Percentiles rank a stretch among this genome's conserved stretches.
These are phyloP conservation scores for Vicia faba DNA, from an alignment of 306 rosid species.

Conservation along the genomic window DNA sequence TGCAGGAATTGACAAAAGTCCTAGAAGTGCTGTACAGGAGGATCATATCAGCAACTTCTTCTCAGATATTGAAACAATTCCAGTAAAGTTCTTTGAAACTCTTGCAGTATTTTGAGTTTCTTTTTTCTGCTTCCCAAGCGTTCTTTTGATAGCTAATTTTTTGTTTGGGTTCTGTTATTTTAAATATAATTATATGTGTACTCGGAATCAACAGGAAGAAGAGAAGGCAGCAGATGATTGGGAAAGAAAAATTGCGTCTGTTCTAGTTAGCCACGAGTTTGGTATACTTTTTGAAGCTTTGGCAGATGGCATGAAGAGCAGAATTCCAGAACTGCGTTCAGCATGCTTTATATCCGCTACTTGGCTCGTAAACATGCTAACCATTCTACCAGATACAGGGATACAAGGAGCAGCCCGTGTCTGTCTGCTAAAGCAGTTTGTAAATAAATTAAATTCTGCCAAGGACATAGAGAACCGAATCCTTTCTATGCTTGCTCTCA, in stretches of 20 bases:
- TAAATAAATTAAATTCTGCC: conserved; percentile 69
- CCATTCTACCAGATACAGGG: conserved; percentile 85
- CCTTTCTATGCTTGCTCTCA: conserved; percentile 81
- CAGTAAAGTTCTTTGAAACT: conserved; percentile 49
- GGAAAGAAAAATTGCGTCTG: conserved; percentile 87
- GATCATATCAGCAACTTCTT: conserved; percentile 51
- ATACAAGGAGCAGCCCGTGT: conserved; percentile 73
- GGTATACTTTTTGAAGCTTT: conserved; percentile 85
- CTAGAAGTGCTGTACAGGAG: conserved; percentile 46
- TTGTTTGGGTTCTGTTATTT: background rate
- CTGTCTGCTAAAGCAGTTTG: conserved; percentile 69
- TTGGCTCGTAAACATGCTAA: conserved; percentile 83
- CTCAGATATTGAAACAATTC: conserved; percentile 49
- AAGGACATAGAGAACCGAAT: conserved; percentile 67
- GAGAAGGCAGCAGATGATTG: conserved; percentile 72
- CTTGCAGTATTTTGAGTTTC: conserved; percentile 24
- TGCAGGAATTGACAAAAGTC: conserved; percentile 59
- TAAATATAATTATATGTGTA: conserved; percentile 8
- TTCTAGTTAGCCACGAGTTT: conserved; percentile 80
- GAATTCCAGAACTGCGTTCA: conserved; percentile 58
- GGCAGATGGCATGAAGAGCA: conserved; percentile 83
- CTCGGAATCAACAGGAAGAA: conserved; percentile 64
- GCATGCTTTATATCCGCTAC: conserved; percentile 77
- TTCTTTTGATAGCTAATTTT: conserved; percentile 18
- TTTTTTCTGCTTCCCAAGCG: conserved; percentile 27